Base-by-base conservation (phyloP, 192 early-diverging fungal genomes). In the Coemansia guatemalensis region DNA sequence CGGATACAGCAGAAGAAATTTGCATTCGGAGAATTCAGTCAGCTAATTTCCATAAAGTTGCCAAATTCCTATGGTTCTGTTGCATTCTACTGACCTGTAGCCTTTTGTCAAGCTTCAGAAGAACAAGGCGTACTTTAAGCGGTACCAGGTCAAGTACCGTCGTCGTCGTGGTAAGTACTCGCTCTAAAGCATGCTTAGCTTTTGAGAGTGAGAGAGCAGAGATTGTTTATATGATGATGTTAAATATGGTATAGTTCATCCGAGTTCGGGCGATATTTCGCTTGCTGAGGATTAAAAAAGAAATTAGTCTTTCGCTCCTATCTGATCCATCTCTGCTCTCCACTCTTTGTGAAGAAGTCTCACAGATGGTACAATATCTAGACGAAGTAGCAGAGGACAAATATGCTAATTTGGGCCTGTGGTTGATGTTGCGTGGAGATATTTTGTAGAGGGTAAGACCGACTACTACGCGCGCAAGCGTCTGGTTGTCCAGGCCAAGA, bases 381-480 rank as follows among this genome's bases (percentile, higher is more conserved):
- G n/a, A n/a, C n/a, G n/a, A n/a, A n/a, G n/a, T 32, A 32, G 30
- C 30, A 32, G 8, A 32, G 30, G 3, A 32, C 30, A 32, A 32
- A 32, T 32, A 32, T 32, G 30, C 30, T 32, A 32, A 32, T 32
- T 32, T 32, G 8, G 30, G 8, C 30, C 8, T 32, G 30, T 32
- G 3, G 30, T 32, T 32, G 30, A 32, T 32, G 30, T 32, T 32
- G 3, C 8, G 30, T 32, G 30, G 4, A 32, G 8, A 21, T 47
- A 44, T 56, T 29, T 50, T 71, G 58, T 77, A 95, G 95, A 99
- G 93, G 95, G 97, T 57, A 99, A 99, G 91, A 99, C 97, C 82
- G 97, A 99, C 88, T 99, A 98, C 95, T 97, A 96, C 78, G 95
- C 97, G 72, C 92, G 97, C 76, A 97, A 97, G 92, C 89, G 92